phyloP scores from a whole-genome alignment of 441 rosid genomes.

The Gossypium aridum region DNA sequence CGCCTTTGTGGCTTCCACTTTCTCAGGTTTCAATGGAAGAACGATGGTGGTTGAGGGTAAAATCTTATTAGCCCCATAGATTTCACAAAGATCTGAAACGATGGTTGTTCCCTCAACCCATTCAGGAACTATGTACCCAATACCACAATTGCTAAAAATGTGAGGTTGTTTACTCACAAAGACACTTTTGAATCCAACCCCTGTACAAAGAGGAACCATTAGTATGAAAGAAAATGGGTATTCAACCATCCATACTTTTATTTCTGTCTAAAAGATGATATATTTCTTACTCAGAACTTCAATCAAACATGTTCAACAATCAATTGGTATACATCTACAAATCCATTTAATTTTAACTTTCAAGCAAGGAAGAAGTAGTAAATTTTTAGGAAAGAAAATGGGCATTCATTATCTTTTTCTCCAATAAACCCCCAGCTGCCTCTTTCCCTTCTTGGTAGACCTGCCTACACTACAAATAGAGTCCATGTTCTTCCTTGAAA shows the following conservation, averaged over 20 bases:
- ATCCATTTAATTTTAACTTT: no score
- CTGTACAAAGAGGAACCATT: not conserved
- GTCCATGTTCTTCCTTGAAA: constrained; percentile 16
- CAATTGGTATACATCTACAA: no score
- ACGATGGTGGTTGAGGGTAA: constrained; percentile 2
- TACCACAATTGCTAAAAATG: constrained; percentile 15
- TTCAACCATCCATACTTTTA: no score
- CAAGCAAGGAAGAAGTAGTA: no score
- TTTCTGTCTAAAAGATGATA: no score
- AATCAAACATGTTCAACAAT: not conserved
- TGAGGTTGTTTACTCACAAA: constrained; percentile 13
- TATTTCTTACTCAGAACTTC: not conserved
- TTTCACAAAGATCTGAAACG: not conserved
- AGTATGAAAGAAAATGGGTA: no score
- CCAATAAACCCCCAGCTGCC: constrained; percentile 9
- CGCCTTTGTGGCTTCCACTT: constrained; percentile 10
- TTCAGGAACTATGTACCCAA: constrained; percentile 18
- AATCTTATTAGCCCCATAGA: not conserved
- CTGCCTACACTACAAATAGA: constrained; percentile 15
- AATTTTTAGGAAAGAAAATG: no score
- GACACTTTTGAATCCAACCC: constrained; percentile 19
- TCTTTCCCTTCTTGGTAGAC: constrained; percentile 12
- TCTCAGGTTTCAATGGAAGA: constrained; percentile 9
- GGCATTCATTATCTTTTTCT: not conserved
- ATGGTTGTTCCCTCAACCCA: not conserved